These are phyloP conservation scores for Cladobotryum mycophilum DNA, from an alignment of 2,329 filamentous ascomycete genomes.

Conservation along the genomic window DNA sequence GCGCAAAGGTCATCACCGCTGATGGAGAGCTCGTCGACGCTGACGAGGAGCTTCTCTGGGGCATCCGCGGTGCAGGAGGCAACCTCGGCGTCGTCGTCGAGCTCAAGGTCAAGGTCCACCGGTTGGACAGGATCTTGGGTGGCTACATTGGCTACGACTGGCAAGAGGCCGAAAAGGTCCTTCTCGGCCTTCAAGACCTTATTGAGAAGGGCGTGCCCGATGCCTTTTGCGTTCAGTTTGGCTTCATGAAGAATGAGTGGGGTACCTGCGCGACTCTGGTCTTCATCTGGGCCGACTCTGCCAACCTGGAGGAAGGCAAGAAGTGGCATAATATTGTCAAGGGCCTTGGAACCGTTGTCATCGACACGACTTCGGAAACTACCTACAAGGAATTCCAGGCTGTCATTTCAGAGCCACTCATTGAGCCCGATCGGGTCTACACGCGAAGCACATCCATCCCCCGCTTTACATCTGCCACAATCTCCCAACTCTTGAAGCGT, in stretches of 20 bases:
- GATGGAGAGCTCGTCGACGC: conserved; percentile 31
- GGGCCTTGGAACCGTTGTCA: conserved; percentile 1
- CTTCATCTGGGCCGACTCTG: conserved; percentile 2
- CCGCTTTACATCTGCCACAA: not conserved
- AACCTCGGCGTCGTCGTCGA: conserved; percentile 35
- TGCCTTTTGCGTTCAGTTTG: conserved; percentile 3
- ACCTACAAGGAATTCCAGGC: conserved; percentile 1
- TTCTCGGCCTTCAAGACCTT: not conserved
- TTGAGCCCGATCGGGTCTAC: not conserved
- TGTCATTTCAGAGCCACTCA: not conserved
- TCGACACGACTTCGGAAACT: not conserved
- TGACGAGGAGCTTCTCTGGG: conserved; percentile 29
- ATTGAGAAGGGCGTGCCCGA: conserved; percentile 1
- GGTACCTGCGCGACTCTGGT: not conserved
- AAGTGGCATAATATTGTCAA: not conserved
- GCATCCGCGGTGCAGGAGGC: conserved; percentile 34
- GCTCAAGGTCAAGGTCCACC: conserved; percentile 33
- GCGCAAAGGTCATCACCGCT: conserved; percentile 32
- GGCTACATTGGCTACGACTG: no score
- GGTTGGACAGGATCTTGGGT: conserved; percentile 1
- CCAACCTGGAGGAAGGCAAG: not conserved
- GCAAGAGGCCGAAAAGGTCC: no score
- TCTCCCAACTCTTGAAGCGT: no score
- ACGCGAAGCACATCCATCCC: not conserved
- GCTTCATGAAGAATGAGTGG: conserved; percentile 4